Evolutionary conservation across 768 basidiomycete genomes (phyloP), one percentile per base, ranked within the genome.

Genomic region (Chlorophyllum brunneum): DNA sequence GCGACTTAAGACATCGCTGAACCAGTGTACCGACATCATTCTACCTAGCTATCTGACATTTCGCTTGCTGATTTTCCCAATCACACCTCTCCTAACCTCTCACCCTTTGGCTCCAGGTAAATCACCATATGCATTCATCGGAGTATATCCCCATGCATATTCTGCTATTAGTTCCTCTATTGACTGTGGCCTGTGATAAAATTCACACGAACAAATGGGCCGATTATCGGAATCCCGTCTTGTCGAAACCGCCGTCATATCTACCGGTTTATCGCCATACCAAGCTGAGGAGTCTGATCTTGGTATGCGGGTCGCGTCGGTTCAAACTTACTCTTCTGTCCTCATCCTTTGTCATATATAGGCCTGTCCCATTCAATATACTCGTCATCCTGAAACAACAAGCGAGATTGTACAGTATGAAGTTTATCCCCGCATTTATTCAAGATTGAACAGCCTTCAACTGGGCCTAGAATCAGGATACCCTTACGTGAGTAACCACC

Each of bases 1-100:
- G 84, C 81, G 88, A 81, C 72, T 83, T 51, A 51, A 91, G 87
- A 90, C 84, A 85, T 77, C 88, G 83, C 83, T 80, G 78, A 69
- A 71, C 69, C 68, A 78, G 66, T 67, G 74, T 88, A 88, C 85
- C 74, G 88, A 89, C 60, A 86, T 63, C 60, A 60, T 69, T 68
- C 71, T 66, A 75, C 85, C 76, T 83, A 81, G 85, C 85, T 65
- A 59, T 81, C 88, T 89, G 88, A 18, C 60, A 13, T 41, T 31
- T 26, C 11, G 11, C 5, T 51, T 30, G 18, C 34, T 24, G 27
- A 2, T 6, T 18, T 30, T 50, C 22, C 0, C 13, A 10, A 10
- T n/a, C n/a, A 4, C 6, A 30, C 38, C 13, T 24, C 13, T 29
- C 4, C 48, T 50, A 24, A 50, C 27, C 10, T 20, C 6, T 37